A percentile compares a stretch with the other conserved stretches of the same genome.
Conservation (phyloP, 2,329 filamentous ascomycete genomes). For the Apiospora arundinis region DNA sequence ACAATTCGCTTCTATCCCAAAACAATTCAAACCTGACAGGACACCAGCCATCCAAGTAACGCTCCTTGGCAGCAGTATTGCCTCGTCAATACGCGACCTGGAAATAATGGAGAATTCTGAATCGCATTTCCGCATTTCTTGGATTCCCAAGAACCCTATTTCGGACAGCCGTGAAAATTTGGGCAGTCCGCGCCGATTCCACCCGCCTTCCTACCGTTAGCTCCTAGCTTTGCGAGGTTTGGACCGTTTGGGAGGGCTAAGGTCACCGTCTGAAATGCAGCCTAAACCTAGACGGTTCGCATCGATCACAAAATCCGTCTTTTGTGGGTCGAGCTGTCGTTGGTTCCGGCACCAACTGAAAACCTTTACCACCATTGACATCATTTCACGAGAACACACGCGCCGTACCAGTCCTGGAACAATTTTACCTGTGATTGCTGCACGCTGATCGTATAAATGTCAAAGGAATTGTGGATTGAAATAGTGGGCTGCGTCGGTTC, state of each 20-base stretch:
- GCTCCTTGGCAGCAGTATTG: background rate
- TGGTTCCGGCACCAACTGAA: slow-evolving; percentile 8
- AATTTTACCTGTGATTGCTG: slow-evolving; percentile 16
- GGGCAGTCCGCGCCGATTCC: background rate
- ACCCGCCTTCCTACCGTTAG: background rate
- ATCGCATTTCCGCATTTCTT: background rate
- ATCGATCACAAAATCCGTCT: background rate
- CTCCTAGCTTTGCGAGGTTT: background rate
- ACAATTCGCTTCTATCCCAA: background rate
- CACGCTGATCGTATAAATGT: background rate
- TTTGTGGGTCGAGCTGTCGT: slow-evolving; percentile 7
- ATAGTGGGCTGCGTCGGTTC: background rate
- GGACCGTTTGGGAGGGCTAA: background rate
- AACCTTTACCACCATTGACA: slow-evolving; percentile 17
- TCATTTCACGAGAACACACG: slow-evolving; percentile 6
- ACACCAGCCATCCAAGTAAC: background rate
- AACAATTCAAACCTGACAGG: background rate
- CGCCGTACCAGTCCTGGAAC: slow-evolving; percentile 9
- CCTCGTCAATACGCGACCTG: background rate
- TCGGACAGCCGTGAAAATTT: background rate
- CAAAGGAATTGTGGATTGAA: background rate
- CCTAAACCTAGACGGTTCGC: background rate
- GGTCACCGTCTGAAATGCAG: background rate
- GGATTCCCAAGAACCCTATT: background rate
- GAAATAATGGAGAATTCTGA: background rate